Evolutionary conservation across 371 early-diverging fungal species (phyloP).

Genomic region (Mortierella sp.): DNA sequence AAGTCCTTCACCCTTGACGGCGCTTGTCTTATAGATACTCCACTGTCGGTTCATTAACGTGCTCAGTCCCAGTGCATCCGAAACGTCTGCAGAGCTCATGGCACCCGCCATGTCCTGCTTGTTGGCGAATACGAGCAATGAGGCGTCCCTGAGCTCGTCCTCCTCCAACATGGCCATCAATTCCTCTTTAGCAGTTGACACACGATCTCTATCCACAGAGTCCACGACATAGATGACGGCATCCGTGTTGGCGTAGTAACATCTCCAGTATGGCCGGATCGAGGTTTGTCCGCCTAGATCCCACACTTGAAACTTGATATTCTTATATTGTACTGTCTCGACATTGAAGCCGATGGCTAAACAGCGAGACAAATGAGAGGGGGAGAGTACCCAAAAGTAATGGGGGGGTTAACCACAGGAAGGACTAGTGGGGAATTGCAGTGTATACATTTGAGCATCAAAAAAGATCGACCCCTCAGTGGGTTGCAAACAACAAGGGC

Average conservation of each 20-base stretch:
- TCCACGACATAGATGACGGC: conserved; percentile 98
- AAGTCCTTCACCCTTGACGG: conserved; percentile 87
- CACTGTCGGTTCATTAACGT: conserved; percentile 91
- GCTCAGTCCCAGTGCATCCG: conserved; percentile 89
- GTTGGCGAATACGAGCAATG: conserved; percentile 95
- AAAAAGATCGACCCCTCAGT: too few relatives aligned
- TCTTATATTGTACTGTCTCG: conserved; percentile 96
- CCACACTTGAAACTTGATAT: conserved; percentile 97
- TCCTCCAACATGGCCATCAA: conserved; percentile 90
- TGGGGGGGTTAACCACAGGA: too few relatives aligned
- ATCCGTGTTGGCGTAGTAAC: conserved; percentile 96
- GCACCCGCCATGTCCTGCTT: conserved; percentile 97
- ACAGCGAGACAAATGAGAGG: background rate
- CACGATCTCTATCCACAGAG: conserved; percentile 91
- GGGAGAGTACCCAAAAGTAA: background rate
- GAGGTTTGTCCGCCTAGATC: conserved; percentile 89
- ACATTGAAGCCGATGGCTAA: conserved; percentile 87
- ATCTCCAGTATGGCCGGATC: conserved; percentile 87
- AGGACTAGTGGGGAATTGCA: too few relatives aligned
- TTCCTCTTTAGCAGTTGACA: conserved; percentile 89
- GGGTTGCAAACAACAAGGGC: too few relatives aligned
- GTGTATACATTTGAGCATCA: too few relatives aligned
- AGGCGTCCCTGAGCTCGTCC: conserved; percentile 92
- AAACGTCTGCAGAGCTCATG: conserved; percentile 93
- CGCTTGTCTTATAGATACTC: conserved; percentile 89